Conservation (phyloP, 1,284 basidiomycete species). For the Ganoderma boninense region DNA sequence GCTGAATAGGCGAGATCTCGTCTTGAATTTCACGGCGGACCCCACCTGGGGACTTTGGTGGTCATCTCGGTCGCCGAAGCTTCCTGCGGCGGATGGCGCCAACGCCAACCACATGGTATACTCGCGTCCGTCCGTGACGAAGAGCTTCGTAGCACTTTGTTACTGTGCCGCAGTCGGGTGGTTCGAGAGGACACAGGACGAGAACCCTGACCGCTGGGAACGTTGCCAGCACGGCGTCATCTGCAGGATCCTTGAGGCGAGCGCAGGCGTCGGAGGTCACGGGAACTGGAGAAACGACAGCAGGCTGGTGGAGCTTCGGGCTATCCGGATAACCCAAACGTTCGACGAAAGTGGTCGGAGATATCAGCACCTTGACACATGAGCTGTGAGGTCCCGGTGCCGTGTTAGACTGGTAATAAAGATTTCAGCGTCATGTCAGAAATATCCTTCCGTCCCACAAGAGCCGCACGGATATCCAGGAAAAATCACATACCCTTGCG, state of each 20-base stretch:
- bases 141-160: constrained; percentile 4
- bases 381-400: neutral
- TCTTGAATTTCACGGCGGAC: constrained; percentile 8
- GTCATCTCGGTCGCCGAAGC: neutral
- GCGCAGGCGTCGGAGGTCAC: constrained; percentile 7
- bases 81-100: neutral
- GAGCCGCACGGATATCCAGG: neutral
- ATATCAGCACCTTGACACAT: neutral
- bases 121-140: constrained; percentile 9
- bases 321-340: neutral
- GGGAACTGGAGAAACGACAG: no score
- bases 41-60: constrained; percentile 9
- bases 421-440: neutral
- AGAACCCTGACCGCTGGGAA: constrained; percentile 12
- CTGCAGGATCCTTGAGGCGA: constrained; percentile 12
- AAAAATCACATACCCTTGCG: neutral
- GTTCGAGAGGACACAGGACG: constrained; percentile 5
- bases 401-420: neutral
- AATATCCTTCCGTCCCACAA: neutral
- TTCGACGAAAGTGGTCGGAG: neutral
- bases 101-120: constrained; percentile 14
- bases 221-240: constrained; percentile 3
- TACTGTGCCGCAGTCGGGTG: neutral
- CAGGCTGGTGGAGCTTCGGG: neutral
- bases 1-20: neutral